Base-by-base conservation (phyloP, 768 basidiomycete species). In the Suillus placidus region DNA sequence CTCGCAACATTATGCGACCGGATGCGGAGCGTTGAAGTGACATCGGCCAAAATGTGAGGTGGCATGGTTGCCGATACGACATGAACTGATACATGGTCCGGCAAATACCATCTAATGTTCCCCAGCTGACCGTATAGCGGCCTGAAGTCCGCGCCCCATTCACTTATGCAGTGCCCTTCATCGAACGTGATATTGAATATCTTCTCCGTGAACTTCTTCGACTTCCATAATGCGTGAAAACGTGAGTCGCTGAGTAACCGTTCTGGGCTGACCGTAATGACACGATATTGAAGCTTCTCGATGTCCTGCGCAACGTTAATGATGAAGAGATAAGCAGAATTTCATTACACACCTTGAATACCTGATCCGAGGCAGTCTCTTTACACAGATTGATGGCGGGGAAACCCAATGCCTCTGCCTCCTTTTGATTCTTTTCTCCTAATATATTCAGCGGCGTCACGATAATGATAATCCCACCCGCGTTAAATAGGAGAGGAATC, bases 101-200 rank as follows among this genome's bases (percentile, higher is more conserved):
- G 74, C 23, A 80, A 61, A 26, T 78, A 73, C 0, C 76, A 67
- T 0, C 76, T 77, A 6, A 81, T 65, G 16, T 69, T 70, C 0
- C 65, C 68, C 6, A 81, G 70, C 32, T 74, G 37, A 7, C 52
- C 66, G 65, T 79, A 82, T 0, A 62, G 51, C 7, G 68, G 64
- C 0, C 80, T 75, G 68, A 81, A 81, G 32, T 78, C 73, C 0
- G 72, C 75, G 2, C 77, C 77, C 78, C 79, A 80, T 51, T 77
- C 71, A 2, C 71, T 56, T 32, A 76, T 79, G 55, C 78, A 80
- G 60, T 82, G 82, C 0, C 78, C 79, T 61, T 83, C 79, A 60
- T 81, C 80, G n/a, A 81, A 73, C 13, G 74, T 71, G 13, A 80
- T 64, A 65, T 71, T 70, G 13, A 80, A 65, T 5, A 77, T 58